These are phyloP conservation scores for Fusarium foetens DNA, from an alignment of 2,329 filamentous ascomycete species.

Conservation along the genomic window DNA sequence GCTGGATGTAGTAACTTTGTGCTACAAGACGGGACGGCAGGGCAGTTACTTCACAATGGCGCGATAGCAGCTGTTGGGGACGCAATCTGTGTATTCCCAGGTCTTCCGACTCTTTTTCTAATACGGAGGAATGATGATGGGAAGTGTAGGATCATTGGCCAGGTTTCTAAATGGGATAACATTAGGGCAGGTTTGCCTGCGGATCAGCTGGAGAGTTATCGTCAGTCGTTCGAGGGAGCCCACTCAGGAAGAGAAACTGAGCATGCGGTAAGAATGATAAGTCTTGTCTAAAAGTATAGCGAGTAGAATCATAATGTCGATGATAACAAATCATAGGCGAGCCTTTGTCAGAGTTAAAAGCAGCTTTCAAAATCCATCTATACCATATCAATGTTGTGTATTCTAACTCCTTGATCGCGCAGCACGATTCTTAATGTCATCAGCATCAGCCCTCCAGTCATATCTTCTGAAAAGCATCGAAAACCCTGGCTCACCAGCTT, in stretches of 20 bases:
- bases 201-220: neutral
- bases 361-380: too few relatives aligned
- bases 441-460: too few relatives aligned
- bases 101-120: neutral
- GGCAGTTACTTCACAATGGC: neutral
- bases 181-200: neutral
- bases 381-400: too few relatives aligned
- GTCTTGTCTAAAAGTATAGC: fast-evolving
- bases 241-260: neutral
- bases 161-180: neutral
- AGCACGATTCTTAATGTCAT: too few relatives aligned
- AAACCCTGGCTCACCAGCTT: too few relatives aligned
- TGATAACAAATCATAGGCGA: too few relatives aligned
- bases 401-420: neutral
- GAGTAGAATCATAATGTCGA: too few relatives aligned
- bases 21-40: neutral
- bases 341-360: too few relatives aligned
- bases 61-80: neutral
- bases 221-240: neutral
- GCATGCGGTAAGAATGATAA: fast-evolving
- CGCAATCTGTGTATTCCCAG: neutral
- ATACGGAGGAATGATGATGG: fast-evolving
- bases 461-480: too few relatives aligned
- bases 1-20: constrained; percentile 8
- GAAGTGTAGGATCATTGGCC: fast-evolving